These are phyloP conservation scores for Pleoardoris graminearum DNA, from an alignment of 2,329 filamentous ascomycete genomes.

Conservation along the genomic window DNA sequence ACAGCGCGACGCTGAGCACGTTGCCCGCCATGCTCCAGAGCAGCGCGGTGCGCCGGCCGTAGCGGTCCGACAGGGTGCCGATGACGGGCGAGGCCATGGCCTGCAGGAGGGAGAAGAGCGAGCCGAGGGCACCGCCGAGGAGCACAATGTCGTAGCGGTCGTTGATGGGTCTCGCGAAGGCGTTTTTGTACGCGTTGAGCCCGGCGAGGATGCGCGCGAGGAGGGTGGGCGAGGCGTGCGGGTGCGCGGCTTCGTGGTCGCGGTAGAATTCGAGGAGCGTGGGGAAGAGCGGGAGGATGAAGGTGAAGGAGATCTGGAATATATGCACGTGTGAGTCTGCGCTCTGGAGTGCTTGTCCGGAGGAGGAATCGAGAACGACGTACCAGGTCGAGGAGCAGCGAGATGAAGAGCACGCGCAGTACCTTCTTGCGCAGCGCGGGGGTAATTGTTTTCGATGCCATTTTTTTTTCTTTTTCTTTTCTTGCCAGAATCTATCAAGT, in stretches of 20 bases:
- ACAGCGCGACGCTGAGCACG: constrained; percentile 87
- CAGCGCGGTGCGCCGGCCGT: constrained; percentile 84
- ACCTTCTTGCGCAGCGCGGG: constrained; percentile 71
- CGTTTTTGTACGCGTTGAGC: constrained; percentile 91
- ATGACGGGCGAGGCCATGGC: constrained; percentile 91
- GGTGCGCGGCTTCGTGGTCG: constrained; percentile 68
- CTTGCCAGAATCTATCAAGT: too few relatives aligned
- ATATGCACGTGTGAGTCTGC: constrained; percentile 13
- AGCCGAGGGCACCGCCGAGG: constrained; percentile 89
- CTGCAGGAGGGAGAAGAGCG: constrained; percentile 90
- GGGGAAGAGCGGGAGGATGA: constrained; percentile 95
- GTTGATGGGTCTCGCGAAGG: constrained; percentile 90
- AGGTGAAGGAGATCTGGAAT: constrained; percentile 92
- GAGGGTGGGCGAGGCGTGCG: constrained; percentile 61
- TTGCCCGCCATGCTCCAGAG: constrained; percentile 93
- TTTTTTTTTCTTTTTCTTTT: not conserved
- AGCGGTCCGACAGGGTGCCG: constrained; percentile 80
- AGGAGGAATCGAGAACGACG: constrained; percentile 36
- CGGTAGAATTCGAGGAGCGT: constrained; percentile 96
- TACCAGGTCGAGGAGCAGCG: constrained; percentile 87
- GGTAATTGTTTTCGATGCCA: not conserved
- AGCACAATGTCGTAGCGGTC: constrained; percentile 96
- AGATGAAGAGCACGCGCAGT: constrained; percentile 84
- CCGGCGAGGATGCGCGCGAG: constrained; percentile 79
- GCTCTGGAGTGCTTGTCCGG: constrained; percentile 3